Evolutionary conservation across 148 eudicot species (phyloP).

Genomic region (Chenopodium suecicum): DNA sequence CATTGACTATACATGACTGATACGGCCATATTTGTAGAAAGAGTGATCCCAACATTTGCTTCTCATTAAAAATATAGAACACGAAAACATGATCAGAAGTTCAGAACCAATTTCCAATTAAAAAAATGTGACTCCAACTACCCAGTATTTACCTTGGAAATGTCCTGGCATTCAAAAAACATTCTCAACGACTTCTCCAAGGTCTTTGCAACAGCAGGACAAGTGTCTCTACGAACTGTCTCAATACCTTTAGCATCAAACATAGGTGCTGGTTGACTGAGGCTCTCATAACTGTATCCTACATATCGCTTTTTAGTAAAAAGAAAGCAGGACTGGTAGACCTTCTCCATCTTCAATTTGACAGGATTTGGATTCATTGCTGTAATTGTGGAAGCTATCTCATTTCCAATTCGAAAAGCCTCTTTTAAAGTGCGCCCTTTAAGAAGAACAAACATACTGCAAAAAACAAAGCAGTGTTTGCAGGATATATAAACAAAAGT

Average conservation of each 20-base stretch:
- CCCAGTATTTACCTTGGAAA: constrained; percentile 49
- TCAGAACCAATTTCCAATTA: constrained; percentile 1
- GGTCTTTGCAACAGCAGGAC: constrained; percentile 86
- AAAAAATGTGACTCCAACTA: neutral
- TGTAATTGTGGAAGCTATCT: constrained; percentile 76
- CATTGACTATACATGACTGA: neutral
- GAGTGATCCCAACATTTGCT: neutral
- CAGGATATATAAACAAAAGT: neutral
- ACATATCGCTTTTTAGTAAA: constrained; percentile 95
- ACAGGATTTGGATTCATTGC: constrained; percentile 84
- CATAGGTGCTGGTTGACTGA: constrained; percentile 61
- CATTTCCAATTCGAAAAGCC: constrained; percentile 71
- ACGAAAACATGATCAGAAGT: neutral
- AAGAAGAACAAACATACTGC: constrained; percentile 94
- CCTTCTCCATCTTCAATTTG: constrained; percentile 92
- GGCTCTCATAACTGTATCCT: constrained; percentile 87
- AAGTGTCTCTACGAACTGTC: constrained; percentile 94
- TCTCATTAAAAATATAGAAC: neutral
- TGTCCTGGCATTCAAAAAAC: constrained; percentile 64
- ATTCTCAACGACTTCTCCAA: constrained; percentile 82
- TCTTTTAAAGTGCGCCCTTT: constrained; percentile 73
- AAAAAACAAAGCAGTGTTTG: constrained; percentile 22
- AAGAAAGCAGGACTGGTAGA: constrained; percentile 89
- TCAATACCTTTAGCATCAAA: constrained; percentile 99
- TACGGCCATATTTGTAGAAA: neutral